phyloP scores from a whole-genome alignment of 2,329 filamentous ascomycete species.

The Fonsecaea nubica region DNA sequence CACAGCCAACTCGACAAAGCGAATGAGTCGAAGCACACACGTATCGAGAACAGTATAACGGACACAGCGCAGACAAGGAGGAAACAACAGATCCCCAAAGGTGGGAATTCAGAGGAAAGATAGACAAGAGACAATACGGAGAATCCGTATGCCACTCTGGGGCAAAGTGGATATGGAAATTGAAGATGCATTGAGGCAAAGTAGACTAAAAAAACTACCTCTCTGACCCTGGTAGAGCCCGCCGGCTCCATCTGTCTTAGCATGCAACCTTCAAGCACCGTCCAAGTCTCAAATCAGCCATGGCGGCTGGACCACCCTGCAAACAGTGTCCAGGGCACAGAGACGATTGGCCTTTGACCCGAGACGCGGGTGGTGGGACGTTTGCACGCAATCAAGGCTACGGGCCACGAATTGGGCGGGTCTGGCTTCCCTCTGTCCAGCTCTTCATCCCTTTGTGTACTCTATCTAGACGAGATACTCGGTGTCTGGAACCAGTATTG shows the following conservation, averaged over 20 bases:
- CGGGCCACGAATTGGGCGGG: neutral
- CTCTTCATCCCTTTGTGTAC: neutral
- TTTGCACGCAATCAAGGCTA: neutral
- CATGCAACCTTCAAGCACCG: constrained; percentile 1
- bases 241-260: neutral
- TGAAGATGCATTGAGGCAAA: constrained; percentile 4
- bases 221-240: neutral
- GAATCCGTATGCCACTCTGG: constrained; percentile 3
- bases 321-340: neutral
- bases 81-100: neutral
- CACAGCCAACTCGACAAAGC: constrained; percentile 32
- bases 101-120: neutral
- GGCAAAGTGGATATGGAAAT: constrained; percentile 8
- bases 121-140: constrained; percentile 3
- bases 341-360: neutral
- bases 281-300: neutral
- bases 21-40: constrained; percentile 24
- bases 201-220: constrained; percentile 3
- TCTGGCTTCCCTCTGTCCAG: neutral
- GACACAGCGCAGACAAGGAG: constrained; percentile 1
- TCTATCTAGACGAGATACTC: neutral
- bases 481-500: neutral
- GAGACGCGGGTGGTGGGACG: constrained; percentile 3
- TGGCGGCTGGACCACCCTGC: neutral
- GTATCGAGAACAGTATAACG: neutral